A percentile compares a stretch with the other conserved stretches of the same genome.
These are phyloP conservation scores for Parachaetomium inaequale DNA, from an alignment of 495 filamentous ascomycete genomes.

Conservation along the genomic window DNA sequence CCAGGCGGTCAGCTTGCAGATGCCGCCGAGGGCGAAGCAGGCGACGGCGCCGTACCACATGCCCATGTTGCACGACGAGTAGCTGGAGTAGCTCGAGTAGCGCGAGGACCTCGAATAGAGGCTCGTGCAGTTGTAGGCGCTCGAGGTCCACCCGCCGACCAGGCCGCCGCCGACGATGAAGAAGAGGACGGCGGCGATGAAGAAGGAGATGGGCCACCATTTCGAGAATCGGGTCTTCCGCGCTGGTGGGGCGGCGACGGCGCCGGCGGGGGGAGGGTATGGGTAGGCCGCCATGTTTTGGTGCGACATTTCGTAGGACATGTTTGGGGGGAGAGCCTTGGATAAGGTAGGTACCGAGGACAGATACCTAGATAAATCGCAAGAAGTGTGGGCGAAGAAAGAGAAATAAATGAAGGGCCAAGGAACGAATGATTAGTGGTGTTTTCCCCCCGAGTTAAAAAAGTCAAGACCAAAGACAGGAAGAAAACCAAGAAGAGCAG, in stretches of 20 bases:
- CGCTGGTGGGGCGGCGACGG: neutral
- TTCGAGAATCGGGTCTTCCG: constrained; percentile 5
- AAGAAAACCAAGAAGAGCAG: no score
- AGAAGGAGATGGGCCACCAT: constrained; percentile 12
- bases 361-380: no score
- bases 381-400: no score
- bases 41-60: constrained; percentile 2
- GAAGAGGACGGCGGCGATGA: constrained; percentile 7
- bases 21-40: constrained; percentile 5
- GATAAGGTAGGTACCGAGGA: no score
- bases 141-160: neutral
- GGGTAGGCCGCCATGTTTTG: neutral
- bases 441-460: no score
- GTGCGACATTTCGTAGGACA: constrained; percentile 1
- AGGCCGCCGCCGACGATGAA: constrained; percentile 11
- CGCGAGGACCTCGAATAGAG: neutral
- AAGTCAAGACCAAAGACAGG: no score
- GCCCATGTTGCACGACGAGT: neutral
- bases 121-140: neutral
- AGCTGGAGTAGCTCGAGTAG: neutral
- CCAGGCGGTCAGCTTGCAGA: constrained; percentile 7
- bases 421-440: no score
- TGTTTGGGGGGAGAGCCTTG: no score
- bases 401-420: no score
- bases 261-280: neutral